Conservation (phyloP, 345 rosid genomes). For the Brassica nigra region DNA sequence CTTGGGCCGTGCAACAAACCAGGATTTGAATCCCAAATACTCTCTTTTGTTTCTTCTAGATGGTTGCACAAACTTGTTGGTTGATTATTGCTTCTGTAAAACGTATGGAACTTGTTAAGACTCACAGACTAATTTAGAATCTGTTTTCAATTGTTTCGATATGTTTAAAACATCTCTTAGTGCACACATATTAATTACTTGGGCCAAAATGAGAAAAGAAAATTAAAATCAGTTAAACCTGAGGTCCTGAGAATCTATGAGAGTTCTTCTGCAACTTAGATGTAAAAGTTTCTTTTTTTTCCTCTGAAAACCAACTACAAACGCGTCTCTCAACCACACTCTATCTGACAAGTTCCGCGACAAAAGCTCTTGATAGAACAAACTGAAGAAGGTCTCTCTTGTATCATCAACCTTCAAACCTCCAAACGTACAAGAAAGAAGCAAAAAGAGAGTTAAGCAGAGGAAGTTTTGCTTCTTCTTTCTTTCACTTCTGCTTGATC, state of each 20-base stretch:
- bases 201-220: too few relatives aligned
- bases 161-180: not conserved
- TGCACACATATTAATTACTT: not conserved
- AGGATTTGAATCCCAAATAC: not conserved
- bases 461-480: not conserved
- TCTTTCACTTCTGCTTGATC: constrained; percentile 48
- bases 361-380: constrained; percentile 12
- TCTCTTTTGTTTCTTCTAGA: not conserved
- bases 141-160: not conserved
- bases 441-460: too few relatives aligned
- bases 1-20: not conserved
- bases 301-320: too few relatives aligned
- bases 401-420: constrained; percentile 8
- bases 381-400: not conserved
- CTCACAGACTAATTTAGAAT: too few relatives aligned
- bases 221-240: too few relatives aligned
- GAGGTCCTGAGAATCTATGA: too few relatives aligned
- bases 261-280: too few relatives aligned
- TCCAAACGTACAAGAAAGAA: constrained; percentile 8
- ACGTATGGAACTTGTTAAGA: constrained; percentile 12
- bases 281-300: too few relatives aligned
- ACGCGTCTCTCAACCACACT: not conserved
- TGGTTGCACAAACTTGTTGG: constrained; percentile 2
- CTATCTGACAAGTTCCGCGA: constrained; percentile 18
- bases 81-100: constrained; percentile 19